These are phyloP conservation scores for Apiospora hydei DNA, from an alignment of 2,329 filamentous ascomycete genomes.

Conservation along the genomic window DNA sequence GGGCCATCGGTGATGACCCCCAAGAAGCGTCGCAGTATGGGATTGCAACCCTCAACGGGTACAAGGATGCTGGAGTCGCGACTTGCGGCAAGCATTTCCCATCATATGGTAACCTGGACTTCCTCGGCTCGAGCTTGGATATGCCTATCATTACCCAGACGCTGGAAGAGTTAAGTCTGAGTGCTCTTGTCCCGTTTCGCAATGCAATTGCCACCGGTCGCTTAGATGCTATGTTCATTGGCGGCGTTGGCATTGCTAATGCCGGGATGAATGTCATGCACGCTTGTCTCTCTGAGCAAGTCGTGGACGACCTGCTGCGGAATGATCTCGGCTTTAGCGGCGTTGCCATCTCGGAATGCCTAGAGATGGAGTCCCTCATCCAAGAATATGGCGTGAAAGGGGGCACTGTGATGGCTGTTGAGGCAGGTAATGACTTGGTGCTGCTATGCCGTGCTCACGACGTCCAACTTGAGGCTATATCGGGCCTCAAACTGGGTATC, in stretches of 20 bases:
- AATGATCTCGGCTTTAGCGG: constrained; percentile 89
- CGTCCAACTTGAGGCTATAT: constrained; percentile 90
- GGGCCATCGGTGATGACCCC: constrained; percentile 90
- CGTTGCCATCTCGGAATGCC: constrained; percentile 91
- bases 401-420: constrained; percentile 96
- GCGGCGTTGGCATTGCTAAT: constrained; percentile 91
- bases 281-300: constrained; percentile 90
- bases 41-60: constrained; percentile 89
- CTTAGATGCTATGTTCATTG: constrained; percentile 94
- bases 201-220: constrained; percentile 84
- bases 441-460: constrained; percentile 87
- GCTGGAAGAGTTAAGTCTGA: constrained; percentile 89
- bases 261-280: constrained; percentile 94
- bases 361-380: constrained; percentile 96
- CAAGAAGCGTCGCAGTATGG: constrained; percentile 94
- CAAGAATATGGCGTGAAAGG: constrained; percentile 97
- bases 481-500: constrained; percentile 85
- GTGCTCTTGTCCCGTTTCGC: constrained; percentile 87
- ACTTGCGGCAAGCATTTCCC: constrained; percentile 97
- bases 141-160: constrained; percentile 97
- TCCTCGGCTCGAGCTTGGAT: constrained; percentile 87
- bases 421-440: constrained; percentile 92
- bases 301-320: constrained; percentile 89
- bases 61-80: constrained; percentile 86
- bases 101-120: constrained; percentile 94